Percentiles rank a stretch among this genome's conserved stretches.
Evolutionary conservation across 345 rosid species (phyloP).

Genomic region (Pseudoturritis turrita): DNA sequence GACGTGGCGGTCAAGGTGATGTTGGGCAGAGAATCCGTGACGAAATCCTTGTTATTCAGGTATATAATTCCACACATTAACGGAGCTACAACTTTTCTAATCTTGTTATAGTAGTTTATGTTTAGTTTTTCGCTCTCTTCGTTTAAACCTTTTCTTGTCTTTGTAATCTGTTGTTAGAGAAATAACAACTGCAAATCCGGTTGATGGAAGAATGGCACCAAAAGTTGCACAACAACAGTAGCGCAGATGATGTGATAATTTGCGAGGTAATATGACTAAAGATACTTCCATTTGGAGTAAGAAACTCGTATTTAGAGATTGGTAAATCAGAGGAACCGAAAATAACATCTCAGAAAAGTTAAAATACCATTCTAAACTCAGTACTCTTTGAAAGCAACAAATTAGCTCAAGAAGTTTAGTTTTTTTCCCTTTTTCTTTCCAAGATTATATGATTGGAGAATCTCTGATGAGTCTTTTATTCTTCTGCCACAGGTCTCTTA

Average conservation of each 20-base stretch:
- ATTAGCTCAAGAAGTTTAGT: slow-evolving; percentile 6
- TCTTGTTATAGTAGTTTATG: not conserved
- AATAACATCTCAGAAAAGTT: too few relatives aligned
- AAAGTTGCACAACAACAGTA: slow-evolving; percentile 94
- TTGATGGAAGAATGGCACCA: slow-evolving; percentile 99
- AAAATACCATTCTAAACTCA: too few relatives aligned
- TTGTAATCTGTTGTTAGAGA: slow-evolving; percentile 44
- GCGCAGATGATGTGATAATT: slow-evolving; percentile 67
- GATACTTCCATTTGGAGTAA: not conserved
- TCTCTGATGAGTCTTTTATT: slow-evolving; percentile 15
- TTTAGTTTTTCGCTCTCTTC: too few relatives aligned
- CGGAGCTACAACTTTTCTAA: not conserved
- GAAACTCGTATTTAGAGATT: not conserved
- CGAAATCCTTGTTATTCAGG: slow-evolving; percentile 97
- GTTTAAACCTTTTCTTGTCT: not conserved
- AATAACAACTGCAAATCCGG: slow-evolving; percentile 90
- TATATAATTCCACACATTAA: slow-evolving; percentile 3
- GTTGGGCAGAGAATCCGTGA: slow-evolving; percentile 98
- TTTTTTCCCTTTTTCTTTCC: not conserved
- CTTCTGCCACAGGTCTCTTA: slow-evolving; percentile 62
- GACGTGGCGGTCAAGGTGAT: slow-evolving; percentile 99
- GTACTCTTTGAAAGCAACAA: not conserved
- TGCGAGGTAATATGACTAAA: not conserved
- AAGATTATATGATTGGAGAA: not conserved
- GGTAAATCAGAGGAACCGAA: too few relatives aligned